Conservation (phyloP, 2,329 filamentous ascomycete species). For the Dendryphion nanum region DNA sequence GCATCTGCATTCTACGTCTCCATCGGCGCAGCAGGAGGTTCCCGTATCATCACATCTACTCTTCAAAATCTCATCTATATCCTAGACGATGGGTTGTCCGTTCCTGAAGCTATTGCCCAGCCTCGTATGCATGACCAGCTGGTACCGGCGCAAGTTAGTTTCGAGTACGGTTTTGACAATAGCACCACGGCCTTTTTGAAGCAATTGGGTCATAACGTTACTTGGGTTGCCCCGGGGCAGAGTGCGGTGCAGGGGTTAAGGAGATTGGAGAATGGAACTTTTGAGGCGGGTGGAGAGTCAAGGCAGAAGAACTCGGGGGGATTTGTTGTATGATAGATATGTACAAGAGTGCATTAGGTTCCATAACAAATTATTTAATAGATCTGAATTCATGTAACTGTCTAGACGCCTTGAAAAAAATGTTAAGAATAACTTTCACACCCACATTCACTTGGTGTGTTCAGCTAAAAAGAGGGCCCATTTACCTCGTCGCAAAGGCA, state of each 20-base stretch:
- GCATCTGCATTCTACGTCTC: slow-evolving; percentile 58
- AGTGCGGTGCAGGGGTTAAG: slow-evolving; percentile 72
- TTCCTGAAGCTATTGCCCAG: slow-evolving; percentile 60
- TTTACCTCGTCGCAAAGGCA: too few species aligned
- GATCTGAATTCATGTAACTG: too few species aligned
- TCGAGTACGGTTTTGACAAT: slow-evolving; percentile 71
- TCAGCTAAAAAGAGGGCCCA: too few species aligned
- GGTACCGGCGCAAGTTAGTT: slow-evolving; percentile 64
- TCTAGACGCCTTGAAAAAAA: too few species aligned
- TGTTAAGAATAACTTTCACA: too few species aligned
- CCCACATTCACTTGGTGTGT: too few species aligned
- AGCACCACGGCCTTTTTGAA: slow-evolving; percentile 62
- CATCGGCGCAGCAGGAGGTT: slow-evolving; percentile 77
- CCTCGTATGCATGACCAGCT: slow-evolving; percentile 82
- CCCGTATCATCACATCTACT: slow-evolving; percentile 77
- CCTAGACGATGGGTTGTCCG: slow-evolving; percentile 63
- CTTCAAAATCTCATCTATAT: slow-evolving; percentile 72
- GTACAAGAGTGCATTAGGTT: background rate
- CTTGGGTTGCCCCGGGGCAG: slow-evolving; percentile 61
- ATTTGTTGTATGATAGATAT: slow-evolving; percentile 49
- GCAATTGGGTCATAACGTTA: slow-evolving; percentile 67
- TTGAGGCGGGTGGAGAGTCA: slow-evolving; percentile 76
- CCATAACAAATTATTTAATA: too few species aligned
- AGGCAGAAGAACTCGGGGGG: slow-evolving; percentile 71
- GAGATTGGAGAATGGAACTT: slow-evolving; percentile 61